Evolutionary conservation across 73 alveolate species (phyloP), one percentile per base, ranked within the genome.

Genomic region (Paramecium sonneborni): DNA sequence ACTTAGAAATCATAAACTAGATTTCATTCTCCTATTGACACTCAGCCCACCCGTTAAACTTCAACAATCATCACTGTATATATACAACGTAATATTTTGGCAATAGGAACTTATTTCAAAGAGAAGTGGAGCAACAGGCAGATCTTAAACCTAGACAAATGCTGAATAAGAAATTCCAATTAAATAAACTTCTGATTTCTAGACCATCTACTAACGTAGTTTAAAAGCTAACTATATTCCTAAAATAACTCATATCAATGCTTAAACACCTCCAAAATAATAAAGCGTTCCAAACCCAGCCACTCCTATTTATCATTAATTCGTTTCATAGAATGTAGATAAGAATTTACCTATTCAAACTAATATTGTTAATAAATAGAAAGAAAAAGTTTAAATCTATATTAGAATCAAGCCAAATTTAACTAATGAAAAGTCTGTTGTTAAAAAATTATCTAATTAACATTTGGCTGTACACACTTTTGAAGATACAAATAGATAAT

Each of bases 381-480:
- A 38, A 44, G 44, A 79, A 23, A 79, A 46, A 79, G 90, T 79
- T 8, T 15, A 79, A 24, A 79, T 79, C 6, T 43, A 23, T 24
- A 46, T 79, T n/a, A 79, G 90, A 21, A 39, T 79, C 1, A 79
- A 79, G 30, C 90, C 90, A 46, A 79, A 41, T n/a, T 18, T 39
- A 3, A 35, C 86, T 12, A 79, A 79, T 20, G 90, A 79, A 14
- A 79, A 79, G 18, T 38, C 90, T 3, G 55, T 79, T 4, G 90
- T 79, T 44, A 79, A 79, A 46, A 79, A 79, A 6, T 41, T 43
- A 79, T 43, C 69, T 23, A 79, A 79, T 79, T 6, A 32, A 5
- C 74, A 79, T 79, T 15, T 79, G 0, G 74, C 90, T 20, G 90
- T 79, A 18, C 44, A 79, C 15, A 79, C 90, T 21, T 79, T 79